A percentile compares a stretch with the other conserved stretches of the same genome.
phyloP scores from a whole-genome alignment of 2,329 filamentous ascomycete species.

The Cercospora sp. region DNA sequence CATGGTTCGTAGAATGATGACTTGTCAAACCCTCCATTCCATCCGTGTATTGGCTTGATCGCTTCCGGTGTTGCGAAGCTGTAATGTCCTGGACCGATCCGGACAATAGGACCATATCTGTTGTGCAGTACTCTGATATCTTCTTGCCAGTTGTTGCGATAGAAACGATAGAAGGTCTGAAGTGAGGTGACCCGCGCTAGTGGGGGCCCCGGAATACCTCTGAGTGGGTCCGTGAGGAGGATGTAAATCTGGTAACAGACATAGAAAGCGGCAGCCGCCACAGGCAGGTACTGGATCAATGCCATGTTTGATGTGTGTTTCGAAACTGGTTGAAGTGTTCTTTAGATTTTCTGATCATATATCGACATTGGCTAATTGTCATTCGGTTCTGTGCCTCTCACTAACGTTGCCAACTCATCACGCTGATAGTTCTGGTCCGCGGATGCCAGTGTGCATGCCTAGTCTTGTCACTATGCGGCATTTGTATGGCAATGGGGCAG shows the following conservation, averaged over 20 bases:
- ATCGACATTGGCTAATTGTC: neutral
- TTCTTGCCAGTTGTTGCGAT: constrained; percentile 19
- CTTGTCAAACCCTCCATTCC: constrained; percentile 31
- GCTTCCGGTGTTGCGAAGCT: constrained; percentile 69
- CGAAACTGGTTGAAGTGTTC: neutral
- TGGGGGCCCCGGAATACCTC: constrained; percentile 20
- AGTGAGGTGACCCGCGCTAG: constrained; percentile 20
- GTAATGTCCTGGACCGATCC: constrained; percentile 73
- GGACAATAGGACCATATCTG: constrained; percentile 66
- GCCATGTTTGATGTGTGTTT: constrained; percentile 2
- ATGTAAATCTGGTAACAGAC: constrained; percentile 9
- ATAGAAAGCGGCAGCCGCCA: neutral
- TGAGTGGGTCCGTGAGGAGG: constrained; percentile 14
- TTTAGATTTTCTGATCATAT: neutral
- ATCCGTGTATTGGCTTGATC: constrained; percentile 45
- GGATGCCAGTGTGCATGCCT: constrained; percentile 8
- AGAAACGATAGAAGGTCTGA: constrained; percentile 20
- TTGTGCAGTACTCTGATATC: constrained; percentile 53
- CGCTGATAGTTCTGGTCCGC: constrained; percentile 5
- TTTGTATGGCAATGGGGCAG: constrained; percentile 4
- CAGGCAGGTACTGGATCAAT: neutral
- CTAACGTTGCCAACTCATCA: constrained; percentile 13
- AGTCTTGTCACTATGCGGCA: constrained; percentile 7
- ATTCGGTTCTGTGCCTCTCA: neutral
- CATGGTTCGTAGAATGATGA: constrained; percentile 29